phyloP scores from a whole-genome alignment of 148 eudicot species.

The Amaranthus cruentus region DNA sequence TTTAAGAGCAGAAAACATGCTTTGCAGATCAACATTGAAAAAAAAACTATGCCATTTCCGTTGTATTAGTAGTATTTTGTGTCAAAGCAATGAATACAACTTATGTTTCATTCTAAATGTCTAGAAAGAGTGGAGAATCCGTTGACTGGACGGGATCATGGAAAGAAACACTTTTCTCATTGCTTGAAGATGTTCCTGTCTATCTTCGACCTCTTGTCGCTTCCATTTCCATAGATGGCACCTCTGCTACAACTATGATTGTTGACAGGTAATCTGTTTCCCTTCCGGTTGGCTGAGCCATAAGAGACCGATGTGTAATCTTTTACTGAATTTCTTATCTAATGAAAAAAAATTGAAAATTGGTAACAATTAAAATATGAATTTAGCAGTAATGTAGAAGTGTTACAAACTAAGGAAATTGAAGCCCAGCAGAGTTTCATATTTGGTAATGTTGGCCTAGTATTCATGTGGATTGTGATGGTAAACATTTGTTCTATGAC shows the following conservation, averaged over 20 bases:
- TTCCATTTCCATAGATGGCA: slow-evolving; percentile 87
- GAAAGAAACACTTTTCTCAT: slow-evolving; percentile 70
- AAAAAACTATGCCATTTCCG: not conserved
- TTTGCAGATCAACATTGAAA: too few species aligned
- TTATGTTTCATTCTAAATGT: slow-evolving; percentile 35
- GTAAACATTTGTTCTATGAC: not conserved
- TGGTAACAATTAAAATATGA: too few species aligned
- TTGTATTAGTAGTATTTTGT: not conserved
- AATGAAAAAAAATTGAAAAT: not conserved
- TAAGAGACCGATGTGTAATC: not conserved
- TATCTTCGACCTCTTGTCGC: slow-evolving; percentile 49
- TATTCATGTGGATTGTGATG: too few species aligned
- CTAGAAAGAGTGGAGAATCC: slow-evolving; percentile 83
- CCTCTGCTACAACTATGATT: slow-evolving; percentile 90
- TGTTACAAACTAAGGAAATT: too few species aligned
- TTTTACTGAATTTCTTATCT: not conserved
- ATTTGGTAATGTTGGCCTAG: too few species aligned
- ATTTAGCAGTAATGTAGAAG: too few species aligned
- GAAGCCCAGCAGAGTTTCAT: too few species aligned
- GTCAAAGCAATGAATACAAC: not conserved
- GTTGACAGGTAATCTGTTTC: slow-evolving; percentile 51
- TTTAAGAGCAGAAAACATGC: too few species aligned
- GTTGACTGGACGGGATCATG: slow-evolving; percentile 84
- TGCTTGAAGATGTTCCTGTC: slow-evolving; percentile 68
- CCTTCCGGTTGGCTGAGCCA: not conserved